Evolutionary conservation across 2,329 filamentous ascomycete species (phyloP), one percentile per base, ranked within the genome.

Genomic region (Penicillium sp.): DNA sequence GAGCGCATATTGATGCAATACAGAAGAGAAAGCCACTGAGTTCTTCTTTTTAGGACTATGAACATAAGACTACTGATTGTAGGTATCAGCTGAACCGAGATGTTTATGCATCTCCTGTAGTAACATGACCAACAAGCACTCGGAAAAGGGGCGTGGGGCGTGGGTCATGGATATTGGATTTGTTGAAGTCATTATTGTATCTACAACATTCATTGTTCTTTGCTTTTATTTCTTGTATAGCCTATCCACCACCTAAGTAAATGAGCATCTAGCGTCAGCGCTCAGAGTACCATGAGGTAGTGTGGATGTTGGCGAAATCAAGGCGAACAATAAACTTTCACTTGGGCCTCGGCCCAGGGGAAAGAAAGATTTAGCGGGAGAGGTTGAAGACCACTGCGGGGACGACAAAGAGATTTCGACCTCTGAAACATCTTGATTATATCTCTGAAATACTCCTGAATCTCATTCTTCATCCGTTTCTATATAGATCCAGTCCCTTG

Each of bases 1-100:
- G 50, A 53, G 16, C 44, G 4, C 29, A 53, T 39, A 4, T 45
- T 45, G 47, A 50, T 50, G 47, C 27, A 49, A 50, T 27, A 11
- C n/a, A 9, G 9, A 36, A 34, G 14, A 6, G 11, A 19, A 5
- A 5, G 19, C n/a, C 3, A 29, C 23, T 29, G 16, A 2, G 3
- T 9, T 8, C 1, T 3, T 3, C 7, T 1, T 6, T 23, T 7
- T 13, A 8, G 7, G 26, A 11, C 5, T 9, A 7, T n/a, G 4
- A 18, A 14, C 35, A 7, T 38, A 7, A 4, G 38, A 7, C 3
- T 40, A 26, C 9, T 13, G 19, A 16, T 16, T n/a, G 19, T 32
- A 32, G 16, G 4, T 34, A 4, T 34, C 11, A 34, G 7, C 7
- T 30, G n/a, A n/a, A n/a, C n/a, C 5, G 23, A 23, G 23, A 23